Conservation (phyloP, 306 rosid species). For the Inga oerstediana region DNA sequence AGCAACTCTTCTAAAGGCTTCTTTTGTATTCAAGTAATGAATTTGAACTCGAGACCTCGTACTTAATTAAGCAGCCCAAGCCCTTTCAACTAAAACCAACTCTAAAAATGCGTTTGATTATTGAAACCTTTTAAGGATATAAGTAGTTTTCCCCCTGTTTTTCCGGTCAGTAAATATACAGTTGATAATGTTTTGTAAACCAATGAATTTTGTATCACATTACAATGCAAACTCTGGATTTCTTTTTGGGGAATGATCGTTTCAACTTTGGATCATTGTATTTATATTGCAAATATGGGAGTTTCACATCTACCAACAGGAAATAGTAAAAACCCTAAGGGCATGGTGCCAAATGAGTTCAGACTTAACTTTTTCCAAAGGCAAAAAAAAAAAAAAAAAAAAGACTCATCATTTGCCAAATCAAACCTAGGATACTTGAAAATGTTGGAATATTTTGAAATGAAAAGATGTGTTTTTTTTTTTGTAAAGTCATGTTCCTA, state of each 20-base stretch:
- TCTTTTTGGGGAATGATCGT: neutral
- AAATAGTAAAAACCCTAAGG: neutral
- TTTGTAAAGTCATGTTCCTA: too few species aligned
- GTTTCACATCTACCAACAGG: neutral
- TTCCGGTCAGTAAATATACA: neutral
- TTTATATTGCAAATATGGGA: neutral
- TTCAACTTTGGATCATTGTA: neutral
- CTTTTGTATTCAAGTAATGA: too few species aligned
- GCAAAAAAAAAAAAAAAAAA: too few species aligned
- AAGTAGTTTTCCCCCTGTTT: neutral
- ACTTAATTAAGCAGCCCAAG: too few species aligned
- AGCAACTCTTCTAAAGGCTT: too few species aligned
- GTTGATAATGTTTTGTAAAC: neutral
- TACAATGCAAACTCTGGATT: neutral
- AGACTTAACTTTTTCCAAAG: neutral
- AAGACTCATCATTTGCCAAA: neutral
- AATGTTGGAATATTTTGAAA: too few species aligned
- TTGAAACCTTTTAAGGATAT: neutral
- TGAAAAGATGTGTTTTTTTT: too few species aligned
- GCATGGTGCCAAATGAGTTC: neutral
- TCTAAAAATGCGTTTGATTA: too few species aligned
- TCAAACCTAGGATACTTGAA: neutral
- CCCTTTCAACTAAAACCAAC: too few species aligned
- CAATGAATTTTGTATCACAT: neutral
- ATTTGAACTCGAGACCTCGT: too few species aligned